Evolutionary conservation across 2,329 filamentous ascomycete genomes (phyloP).

Genomic region (Diaporthe vexans): DNA sequence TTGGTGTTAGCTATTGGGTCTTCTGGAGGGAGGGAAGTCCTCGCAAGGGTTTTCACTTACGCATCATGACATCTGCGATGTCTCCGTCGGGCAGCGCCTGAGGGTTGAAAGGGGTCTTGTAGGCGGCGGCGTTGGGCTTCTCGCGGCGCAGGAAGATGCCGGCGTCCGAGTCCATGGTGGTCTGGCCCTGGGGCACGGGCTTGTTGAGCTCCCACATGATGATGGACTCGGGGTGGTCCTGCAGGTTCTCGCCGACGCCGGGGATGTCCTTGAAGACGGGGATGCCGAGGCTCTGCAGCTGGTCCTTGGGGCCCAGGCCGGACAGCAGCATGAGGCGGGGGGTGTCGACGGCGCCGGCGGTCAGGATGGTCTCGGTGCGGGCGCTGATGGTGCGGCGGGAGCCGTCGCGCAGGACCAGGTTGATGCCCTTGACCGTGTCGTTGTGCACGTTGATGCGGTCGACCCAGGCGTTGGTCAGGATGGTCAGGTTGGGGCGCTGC

Average conservation of each 20-base stretch:
- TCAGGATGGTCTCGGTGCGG: slow-evolving; percentile 83
- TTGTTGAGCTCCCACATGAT: slow-evolving; percentile 84
- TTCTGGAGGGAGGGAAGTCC: background rate
- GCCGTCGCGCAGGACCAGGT: slow-evolving; percentile 72
- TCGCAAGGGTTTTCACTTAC: background rate
- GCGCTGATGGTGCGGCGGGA: slow-evolving; percentile 70
- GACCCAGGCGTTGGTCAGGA: slow-evolving; percentile 91
- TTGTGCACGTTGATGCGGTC: slow-evolving; percentile 81
- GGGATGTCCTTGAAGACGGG: slow-evolving; percentile 69
- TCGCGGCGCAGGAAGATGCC: slow-evolving; percentile 90
- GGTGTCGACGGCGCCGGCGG: slow-evolving; percentile 85
- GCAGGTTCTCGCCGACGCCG: slow-evolving; percentile 72
- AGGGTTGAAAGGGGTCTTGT: slow-evolving; percentile 62
- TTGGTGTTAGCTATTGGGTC: background rate
- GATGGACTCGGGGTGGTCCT: slow-evolving; percentile 72
- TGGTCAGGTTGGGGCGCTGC: slow-evolving; percentile 84
- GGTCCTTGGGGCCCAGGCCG: slow-evolving; percentile 67
- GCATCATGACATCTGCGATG: slow-evolving; percentile 90
- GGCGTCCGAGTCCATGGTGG: slow-evolving; percentile 92
- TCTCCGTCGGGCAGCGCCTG: slow-evolving; percentile 74
- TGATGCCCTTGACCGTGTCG: slow-evolving; percentile 80
- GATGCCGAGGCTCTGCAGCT: slow-evolving; percentile 68
- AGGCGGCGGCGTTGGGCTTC: slow-evolving; percentile 74
- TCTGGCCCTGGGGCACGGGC: slow-evolving; percentile 82
- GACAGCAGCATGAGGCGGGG: slow-evolving; percentile 75